These are phyloP conservation scores for Aegilops sharonensis DNA, from an alignment of 176 grass and related monocot species.

Conservation along the genomic window DNA sequence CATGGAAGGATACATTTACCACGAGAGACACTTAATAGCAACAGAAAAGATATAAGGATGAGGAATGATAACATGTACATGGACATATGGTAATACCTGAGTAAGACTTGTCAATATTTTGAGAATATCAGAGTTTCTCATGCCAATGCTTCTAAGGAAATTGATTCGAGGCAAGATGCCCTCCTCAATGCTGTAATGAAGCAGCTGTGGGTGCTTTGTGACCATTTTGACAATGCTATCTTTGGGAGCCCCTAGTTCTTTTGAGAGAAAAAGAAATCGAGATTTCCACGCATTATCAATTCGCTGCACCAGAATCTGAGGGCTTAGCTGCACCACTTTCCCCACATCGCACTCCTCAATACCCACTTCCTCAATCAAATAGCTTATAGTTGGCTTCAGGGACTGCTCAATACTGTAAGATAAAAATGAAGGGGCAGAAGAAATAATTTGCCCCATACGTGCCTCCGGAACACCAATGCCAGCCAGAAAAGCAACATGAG, in stretches of 20 bases:
- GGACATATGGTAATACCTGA: slow-evolving; percentile 56
- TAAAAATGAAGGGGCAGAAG: slow-evolving; percentile 79
- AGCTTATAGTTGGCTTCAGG: slow-evolving; percentile 77
- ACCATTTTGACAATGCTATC: slow-evolving; percentile 95
- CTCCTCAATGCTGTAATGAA: slow-evolving; percentile 97
- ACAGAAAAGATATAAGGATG: slow-evolving; percentile 24
- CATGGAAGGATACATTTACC: not conserved
- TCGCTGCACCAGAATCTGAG: slow-evolving; percentile 89
- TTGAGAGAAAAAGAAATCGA: slow-evolving; percentile 76
- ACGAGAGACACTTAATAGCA: slow-evolving; percentile 1
- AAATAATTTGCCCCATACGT: slow-evolving; percentile 75
- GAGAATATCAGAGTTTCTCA: slow-evolving; percentile 75
- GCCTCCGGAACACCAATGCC: slow-evolving; percentile 58
- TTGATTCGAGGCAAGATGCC: slow-evolving; percentile 93
- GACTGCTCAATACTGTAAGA: slow-evolving; percentile 91
- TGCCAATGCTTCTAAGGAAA: slow-evolving; percentile 88
- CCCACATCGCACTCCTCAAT: slow-evolving; percentile 77
- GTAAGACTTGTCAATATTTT: slow-evolving; percentile 94
- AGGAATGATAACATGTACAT: slow-evolving; percentile 7
- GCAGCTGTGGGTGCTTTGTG: slow-evolving; percentile 90
- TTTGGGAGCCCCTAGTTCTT: slow-evolving; percentile 83
- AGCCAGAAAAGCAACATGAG: slow-evolving; percentile 82
- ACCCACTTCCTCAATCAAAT: slow-evolving; percentile 88
- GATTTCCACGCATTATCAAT: slow-evolving; percentile 86
- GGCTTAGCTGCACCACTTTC: slow-evolving; percentile 95